Evolutionary conservation across 768 basidiomycete species (phyloP).

Genomic region (Tulasnella sp.): DNA sequence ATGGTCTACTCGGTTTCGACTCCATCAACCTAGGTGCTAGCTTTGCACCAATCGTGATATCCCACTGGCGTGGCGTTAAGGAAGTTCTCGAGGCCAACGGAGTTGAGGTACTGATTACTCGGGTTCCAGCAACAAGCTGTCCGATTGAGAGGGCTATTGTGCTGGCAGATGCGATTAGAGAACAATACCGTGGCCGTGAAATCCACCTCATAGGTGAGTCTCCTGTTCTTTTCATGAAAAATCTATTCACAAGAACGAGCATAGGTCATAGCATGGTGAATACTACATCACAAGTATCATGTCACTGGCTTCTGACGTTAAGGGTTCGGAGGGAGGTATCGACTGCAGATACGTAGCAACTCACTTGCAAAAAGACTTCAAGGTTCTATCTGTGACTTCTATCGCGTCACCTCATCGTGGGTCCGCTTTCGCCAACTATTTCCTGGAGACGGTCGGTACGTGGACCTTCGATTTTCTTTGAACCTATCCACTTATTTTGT

Average conservation of each 20-base stretch:
- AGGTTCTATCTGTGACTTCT: slow-evolving; percentile 78
- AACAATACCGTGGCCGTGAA: slow-evolving; percentile 64
- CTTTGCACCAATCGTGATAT: slow-evolving; percentile 70
- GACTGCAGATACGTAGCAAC: slow-evolving; percentile 86
- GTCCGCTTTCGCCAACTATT: slow-evolving; percentile 85
- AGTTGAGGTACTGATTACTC: slow-evolving; percentile 79
- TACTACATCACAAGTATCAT: slow-evolving; percentile 16
- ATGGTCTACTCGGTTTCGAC: slow-evolving; percentile 86
- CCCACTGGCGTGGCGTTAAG: slow-evolving; percentile 94
- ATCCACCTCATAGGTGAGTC: slow-evolving; percentile 71
- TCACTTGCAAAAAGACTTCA: slow-evolving; percentile 58
- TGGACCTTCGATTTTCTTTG: slow-evolving; percentile 26
- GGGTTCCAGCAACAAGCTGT: slow-evolving; percentile 85
- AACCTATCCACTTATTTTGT: slow-evolving; percentile 27
- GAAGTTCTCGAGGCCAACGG: slow-evolving; percentile 85
- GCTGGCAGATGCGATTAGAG: slow-evolving; percentile 67
- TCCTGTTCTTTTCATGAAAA: slow-evolving; percentile 21
- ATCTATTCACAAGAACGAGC: slow-evolving; percentile 18
- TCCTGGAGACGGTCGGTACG: slow-evolving; percentile 59
- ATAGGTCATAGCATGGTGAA: slow-evolving; percentile 66
- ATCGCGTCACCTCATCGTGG: slow-evolving; percentile 93
- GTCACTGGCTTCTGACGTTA: slow-evolving; percentile 12
- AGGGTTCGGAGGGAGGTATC: slow-evolving; percentile 66
- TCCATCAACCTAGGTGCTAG: slow-evolving; percentile 65
- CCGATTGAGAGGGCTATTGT: slow-evolving; percentile 82